Percentiles rank a stretch among this genome's conserved stretches.
Evolutionary conservation across 768 basidiomycete genomes (phyloP).

Genomic region (Hericium alpestre): DNA sequence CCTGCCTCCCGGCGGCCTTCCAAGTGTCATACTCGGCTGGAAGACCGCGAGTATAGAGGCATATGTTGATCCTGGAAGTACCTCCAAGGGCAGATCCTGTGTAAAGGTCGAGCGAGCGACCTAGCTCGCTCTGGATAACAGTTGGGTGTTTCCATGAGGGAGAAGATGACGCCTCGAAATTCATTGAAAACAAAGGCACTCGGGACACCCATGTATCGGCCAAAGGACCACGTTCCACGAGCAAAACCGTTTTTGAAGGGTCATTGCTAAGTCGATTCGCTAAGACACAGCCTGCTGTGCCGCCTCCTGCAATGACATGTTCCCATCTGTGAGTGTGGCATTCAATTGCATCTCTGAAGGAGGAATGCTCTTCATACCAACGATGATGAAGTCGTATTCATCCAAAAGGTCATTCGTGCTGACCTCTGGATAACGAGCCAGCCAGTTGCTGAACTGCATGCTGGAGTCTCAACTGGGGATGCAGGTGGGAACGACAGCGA

Average conservation of each 20-base stretch:
- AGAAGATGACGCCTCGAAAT: not conserved
- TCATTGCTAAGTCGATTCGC: conserved; percentile 29
- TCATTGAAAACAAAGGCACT: conserved; percentile 25
- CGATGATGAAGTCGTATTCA: conserved; percentile 2
- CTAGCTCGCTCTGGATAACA: conserved; percentile 13
- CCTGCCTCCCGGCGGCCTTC: conserved; percentile 15
- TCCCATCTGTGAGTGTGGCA: too few species aligned
- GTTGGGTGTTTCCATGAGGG: conserved; percentile 4
- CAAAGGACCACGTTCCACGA: conserved; percentile 26
- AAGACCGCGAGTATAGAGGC: conserved; percentile 19
- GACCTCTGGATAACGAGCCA: not conserved
- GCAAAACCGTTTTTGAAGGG: conserved; percentile 18
- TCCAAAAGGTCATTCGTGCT: not conserved
- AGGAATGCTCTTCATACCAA: not conserved
- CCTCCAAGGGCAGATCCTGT: conserved; percentile 23
- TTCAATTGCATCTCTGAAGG: too few species aligned
- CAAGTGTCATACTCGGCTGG: conserved; percentile 23
- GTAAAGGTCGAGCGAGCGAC: conserved; percentile 11
- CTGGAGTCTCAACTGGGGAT: too few species aligned
- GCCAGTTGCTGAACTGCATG: not conserved
- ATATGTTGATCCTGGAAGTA: conserved; percentile 20
- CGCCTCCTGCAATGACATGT: conserved; percentile 16
- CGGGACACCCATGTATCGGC: conserved; percentile 21
- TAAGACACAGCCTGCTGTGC: conserved; percentile 30
- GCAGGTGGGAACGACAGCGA: too few species aligned